Percentiles rank a stretch among this genome's conserved stretches.
phyloP scores from a whole-genome alignment of 345 rosid genomes.

The Clausena lansium region DNA sequence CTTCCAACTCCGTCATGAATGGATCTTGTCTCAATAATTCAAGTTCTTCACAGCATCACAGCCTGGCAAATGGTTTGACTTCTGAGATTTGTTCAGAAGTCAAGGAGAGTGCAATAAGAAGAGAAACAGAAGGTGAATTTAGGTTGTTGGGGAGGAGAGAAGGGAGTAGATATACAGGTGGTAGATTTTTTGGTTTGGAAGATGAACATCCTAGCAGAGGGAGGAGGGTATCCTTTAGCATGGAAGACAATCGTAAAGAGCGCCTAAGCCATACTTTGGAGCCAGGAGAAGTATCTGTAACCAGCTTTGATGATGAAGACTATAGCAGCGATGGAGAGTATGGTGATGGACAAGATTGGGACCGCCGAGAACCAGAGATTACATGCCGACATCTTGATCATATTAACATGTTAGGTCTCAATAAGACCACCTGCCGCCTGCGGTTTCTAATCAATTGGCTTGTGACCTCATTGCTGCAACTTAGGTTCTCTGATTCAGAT shows the following conservation, averaged over 20 bases:
- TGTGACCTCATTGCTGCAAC: conserved; percentile 86
- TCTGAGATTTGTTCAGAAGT: conserved; percentile 50
- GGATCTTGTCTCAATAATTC: conserved; percentile 35
- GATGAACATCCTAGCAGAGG: conserved; percentile 82
- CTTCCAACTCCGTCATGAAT: conserved; percentile 23
- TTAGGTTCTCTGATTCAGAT: conserved; percentile 62
- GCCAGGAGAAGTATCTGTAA: conserved; percentile 67
- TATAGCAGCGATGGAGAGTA: conserved; percentile 76
- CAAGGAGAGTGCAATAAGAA: conserved; percentile 95
- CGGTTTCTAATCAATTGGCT: conserved; percentile 95
- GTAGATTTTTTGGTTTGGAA: conserved; percentile 73
- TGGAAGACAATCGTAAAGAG: conserved; percentile 66
- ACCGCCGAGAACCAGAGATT: conserved; percentile 88
- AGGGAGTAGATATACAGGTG: conserved; percentile 62
- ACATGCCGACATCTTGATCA: conserved; percentile 81
- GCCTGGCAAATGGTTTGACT: conserved; percentile 48
- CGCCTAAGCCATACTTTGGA: conserved; percentile 36
- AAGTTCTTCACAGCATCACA: conserved; percentile 25
- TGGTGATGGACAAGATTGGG: conserved; percentile 69
- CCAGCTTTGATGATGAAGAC: conserved; percentile 65
- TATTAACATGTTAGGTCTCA: conserved; percentile 90
- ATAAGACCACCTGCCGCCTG: conserved; percentile 78
- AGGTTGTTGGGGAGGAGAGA: conserved; percentile 88
- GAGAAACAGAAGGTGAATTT: conserved; percentile 99
- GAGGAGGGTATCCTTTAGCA: conserved; percentile 87